These are phyloP conservation scores for Paecilomyces formosus DNA, from an alignment of 2,329 filamentous ascomycete species.

Conservation along the genomic window DNA sequence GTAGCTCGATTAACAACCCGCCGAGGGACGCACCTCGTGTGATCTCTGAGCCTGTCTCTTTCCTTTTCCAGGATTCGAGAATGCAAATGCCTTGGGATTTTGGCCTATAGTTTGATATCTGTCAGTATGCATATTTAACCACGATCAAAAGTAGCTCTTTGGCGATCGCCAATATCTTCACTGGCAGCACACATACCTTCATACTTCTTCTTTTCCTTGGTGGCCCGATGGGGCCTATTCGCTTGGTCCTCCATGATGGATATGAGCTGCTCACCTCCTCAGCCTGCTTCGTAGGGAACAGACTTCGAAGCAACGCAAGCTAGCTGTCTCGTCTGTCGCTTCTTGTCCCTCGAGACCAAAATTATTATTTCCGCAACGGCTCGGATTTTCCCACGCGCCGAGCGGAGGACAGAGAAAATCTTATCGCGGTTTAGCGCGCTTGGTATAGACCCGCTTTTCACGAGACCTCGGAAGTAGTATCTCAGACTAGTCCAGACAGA, in stretches of 20 bases:
- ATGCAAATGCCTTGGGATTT: slow-evolving; percentile 88
- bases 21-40: slow-evolving; percentile 40
- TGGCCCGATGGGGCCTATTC: slow-evolving; percentile 76
- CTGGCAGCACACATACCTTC: slow-evolving; percentile 42
- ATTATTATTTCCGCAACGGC: slow-evolving; percentile 23
- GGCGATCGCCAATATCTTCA: not conserved
- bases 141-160: not conserved
- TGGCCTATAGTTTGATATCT: slow-evolving; percentile 42
- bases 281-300: slow-evolving; percentile 9
- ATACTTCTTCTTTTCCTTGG: slow-evolving; percentile 80
- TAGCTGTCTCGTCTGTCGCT: slow-evolving; percentile 9
- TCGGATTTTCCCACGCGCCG: slow-evolving; percentile 16
- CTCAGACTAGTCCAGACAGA: not conserved
- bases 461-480: not conserved
- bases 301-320: slow-evolving; percentile 7
- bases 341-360: slow-evolving; percentile 16
- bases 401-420: not conserved
- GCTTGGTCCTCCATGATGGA: slow-evolving; percentile 68
- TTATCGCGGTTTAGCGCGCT: not conserved
- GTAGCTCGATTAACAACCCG: not conserved
- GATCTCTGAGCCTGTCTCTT: slow-evolving; percentile 57
- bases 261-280: slow-evolving; percentile 9
- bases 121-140: not conserved
- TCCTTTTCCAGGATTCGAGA: slow-evolving; percentile 71
- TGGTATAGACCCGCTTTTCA: not conserved